phyloP scores from a whole-genome alignment of 1,139 yeast species.

The Scheffersomyces quercinus region DNA sequence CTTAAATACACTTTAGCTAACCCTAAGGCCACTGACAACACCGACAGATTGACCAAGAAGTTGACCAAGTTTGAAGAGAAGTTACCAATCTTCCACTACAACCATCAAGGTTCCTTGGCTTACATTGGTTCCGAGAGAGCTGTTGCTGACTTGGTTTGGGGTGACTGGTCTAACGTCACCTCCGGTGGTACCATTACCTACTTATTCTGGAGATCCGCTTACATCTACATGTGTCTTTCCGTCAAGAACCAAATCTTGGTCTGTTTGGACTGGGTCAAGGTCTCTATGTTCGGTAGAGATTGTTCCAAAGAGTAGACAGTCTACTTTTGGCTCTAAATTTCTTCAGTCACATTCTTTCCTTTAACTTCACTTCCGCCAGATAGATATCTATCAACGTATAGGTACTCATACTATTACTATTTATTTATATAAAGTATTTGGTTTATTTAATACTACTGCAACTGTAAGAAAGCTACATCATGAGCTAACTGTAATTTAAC shows the following conservation, averaged over 20 bases:
- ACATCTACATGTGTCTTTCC: conserved; percentile 88
- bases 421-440: too few relatives aligned
- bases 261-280: conserved; percentile 84
- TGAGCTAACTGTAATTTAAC: too few relatives aligned
- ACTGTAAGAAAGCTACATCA: too few relatives aligned
- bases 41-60: conserved; percentile 42
- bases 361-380: too few relatives aligned
- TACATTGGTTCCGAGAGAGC: conserved; percentile 90
- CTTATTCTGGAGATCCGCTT: conserved; percentile 93
- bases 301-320: conserved; percentile 52
- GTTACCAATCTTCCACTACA: conserved; percentile 61
- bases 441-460: too few relatives aligned
- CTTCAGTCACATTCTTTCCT: too few relatives aligned
- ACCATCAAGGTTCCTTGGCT: conserved; percentile 74
- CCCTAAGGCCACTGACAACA: conserved; percentile 32
- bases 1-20: conserved; percentile 44
- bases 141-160: conserved; percentile 89
- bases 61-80: conserved; percentile 43
- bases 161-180: conserved; percentile 78
- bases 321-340: not conserved
- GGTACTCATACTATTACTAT: too few relatives aligned
- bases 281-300: conserved; percentile 87
- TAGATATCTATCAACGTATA: too few relatives aligned
- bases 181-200: conserved; percentile 86
- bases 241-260: conserved; percentile 85